These are phyloP conservation scores for Cucumis melo DNA, from an alignment of 306 rosid genomes.

Conservation along the genomic window DNA sequence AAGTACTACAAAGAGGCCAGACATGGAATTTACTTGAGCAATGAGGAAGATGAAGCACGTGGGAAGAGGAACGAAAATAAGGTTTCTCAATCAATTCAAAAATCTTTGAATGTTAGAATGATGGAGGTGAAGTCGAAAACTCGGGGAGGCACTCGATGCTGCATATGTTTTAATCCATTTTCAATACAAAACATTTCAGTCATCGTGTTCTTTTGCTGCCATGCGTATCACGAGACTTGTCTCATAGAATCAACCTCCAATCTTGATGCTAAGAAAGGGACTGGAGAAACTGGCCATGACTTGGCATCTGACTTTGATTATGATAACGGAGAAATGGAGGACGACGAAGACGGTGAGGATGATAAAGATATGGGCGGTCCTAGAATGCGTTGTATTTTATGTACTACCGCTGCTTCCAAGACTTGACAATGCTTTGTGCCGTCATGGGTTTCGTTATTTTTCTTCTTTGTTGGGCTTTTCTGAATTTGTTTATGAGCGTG, in stretches of 20 bases:
- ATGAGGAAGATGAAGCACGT: conserved; percentile 58
- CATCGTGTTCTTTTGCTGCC: conserved; percentile 68
- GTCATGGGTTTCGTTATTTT: background rate
- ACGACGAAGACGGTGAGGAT: conserved; percentile 26
- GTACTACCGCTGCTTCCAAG: conserved; percentile 83
- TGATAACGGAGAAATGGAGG: conserved; percentile 30
- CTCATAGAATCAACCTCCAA: conserved; percentile 65
- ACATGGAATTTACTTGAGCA: conserved; percentile 69
- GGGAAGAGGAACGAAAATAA: conserved; percentile 33
- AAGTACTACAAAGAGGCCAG: conserved; percentile 86
- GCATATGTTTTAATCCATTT: conserved; percentile 93
- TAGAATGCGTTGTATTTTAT: conserved; percentile 83
- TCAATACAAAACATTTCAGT: conserved; percentile 67
- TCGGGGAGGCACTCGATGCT: conserved; percentile 89
- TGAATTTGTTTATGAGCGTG: background rate
- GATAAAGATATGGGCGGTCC: conserved; percentile 29
- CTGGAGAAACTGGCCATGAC: conserved; percentile 20
- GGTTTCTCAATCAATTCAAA: conserved; percentile 39
- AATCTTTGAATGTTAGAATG: conserved; percentile 30
- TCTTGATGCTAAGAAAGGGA: conserved; percentile 18
- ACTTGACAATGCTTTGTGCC: conserved; percentile 10
- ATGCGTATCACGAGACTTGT: conserved; percentile 46
- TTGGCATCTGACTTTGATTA: conserved; percentile 21
- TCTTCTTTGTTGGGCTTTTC: background rate
- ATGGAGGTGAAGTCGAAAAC: conserved; percentile 63